Evolutionary conservation across 257 asterid genomes (phyloP).

Genomic region (Nicotiana tomentosiformis): DNA sequence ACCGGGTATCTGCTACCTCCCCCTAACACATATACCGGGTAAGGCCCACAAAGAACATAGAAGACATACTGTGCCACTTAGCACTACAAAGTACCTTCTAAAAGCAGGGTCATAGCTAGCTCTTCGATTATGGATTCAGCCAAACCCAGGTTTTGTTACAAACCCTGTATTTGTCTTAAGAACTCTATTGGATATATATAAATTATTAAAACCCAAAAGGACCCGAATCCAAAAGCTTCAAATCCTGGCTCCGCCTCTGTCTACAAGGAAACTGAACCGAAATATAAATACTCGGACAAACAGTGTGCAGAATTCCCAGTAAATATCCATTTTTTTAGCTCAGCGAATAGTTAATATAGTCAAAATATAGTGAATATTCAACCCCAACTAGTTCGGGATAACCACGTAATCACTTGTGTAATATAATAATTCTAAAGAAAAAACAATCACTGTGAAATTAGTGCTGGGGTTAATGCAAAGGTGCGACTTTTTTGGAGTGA

Average conservation of each 20-base stretch:
- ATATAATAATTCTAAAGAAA: background rate
- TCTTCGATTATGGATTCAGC: too few species aligned
- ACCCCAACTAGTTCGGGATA: background rate
- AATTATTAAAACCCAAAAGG: too few species aligned
- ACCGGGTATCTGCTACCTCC: too few species aligned
- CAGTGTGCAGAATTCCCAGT: background rate
- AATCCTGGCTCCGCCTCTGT: too few species aligned
- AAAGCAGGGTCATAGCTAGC: background rate
- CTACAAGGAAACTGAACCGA: background rate
- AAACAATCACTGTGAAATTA: background rate
- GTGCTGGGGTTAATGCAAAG: background rate
- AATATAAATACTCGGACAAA: background rate
- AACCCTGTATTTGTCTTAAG: too few species aligned
- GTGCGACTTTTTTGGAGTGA: background rate
- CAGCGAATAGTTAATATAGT: background rate
- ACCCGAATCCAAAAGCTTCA: too few species aligned
- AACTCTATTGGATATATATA: too few species aligned
- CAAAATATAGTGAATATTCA: background rate
- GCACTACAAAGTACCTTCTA: background rate
- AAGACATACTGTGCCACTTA: background rate
- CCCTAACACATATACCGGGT: too few species aligned
- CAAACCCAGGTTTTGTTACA: too few species aligned
- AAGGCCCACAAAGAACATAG: background rate
- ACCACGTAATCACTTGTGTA: background rate
- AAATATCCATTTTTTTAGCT: background rate